Conservation (phyloP, 106 monocot species). For the Dendrobium officinale region DNA sequence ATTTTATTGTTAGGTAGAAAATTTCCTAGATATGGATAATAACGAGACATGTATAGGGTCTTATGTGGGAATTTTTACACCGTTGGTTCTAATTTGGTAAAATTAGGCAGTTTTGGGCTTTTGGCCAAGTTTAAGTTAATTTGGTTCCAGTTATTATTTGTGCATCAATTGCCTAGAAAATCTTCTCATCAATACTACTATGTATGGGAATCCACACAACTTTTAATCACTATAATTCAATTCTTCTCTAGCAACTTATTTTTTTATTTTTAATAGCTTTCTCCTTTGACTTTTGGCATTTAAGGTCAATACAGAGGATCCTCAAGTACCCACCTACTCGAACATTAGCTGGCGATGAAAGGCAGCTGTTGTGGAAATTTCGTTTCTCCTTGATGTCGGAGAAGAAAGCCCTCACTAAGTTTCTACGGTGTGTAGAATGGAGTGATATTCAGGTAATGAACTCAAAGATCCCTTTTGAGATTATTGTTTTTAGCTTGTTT, state of each 20-base stretch:
- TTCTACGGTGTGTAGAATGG: conserved; percentile 96
- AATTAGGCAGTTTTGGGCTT: not conserved
- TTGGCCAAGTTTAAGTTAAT: not conserved
- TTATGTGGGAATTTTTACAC: not conserved
- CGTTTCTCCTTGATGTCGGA: conserved; percentile 98
- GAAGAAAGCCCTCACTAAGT: conserved; percentile 94
- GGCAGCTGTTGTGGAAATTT: conserved; percentile 93
- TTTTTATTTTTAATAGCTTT: not conserved
- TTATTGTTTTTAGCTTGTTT: not conserved
- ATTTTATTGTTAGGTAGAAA: not conserved
- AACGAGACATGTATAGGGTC: not conserved
- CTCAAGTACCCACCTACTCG: conserved; percentile 93
- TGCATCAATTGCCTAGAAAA: not conserved
- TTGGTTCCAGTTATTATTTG: not conserved
- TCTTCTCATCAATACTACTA: not conserved
- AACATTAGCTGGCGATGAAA: conserved; percentile 80
- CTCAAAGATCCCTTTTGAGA: not conserved
- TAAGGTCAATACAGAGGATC: conserved; percentile 86
- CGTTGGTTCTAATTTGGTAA: no score
- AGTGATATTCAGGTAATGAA: conserved; percentile 83
- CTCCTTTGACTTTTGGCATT: conserved; percentile 3
- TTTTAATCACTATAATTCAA: not conserved
- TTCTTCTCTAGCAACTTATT: not conserved
- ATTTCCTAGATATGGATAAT: not conserved
- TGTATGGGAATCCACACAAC: not conserved